Evolutionary conservation across 2,329 filamentous ascomycete genomes (phyloP).

Genomic region (Penicillium concentricum): DNA sequence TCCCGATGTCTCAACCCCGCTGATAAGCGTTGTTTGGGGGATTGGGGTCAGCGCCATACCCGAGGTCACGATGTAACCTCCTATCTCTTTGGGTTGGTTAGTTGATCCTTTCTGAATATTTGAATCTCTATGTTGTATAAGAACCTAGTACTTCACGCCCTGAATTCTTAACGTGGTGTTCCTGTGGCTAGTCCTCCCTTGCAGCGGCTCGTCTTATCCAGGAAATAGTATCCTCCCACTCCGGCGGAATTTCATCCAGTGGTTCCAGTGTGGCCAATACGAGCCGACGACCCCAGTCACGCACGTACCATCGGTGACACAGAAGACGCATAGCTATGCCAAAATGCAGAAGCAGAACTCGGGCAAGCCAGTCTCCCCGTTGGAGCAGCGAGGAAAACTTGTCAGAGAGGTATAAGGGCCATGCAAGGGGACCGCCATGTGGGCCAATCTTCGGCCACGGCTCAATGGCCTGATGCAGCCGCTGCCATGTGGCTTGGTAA

Average conservation of each 20-base stretch:
- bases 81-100: not conserved
- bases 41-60: not conserved
- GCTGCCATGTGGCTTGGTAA: constrained; percentile 28
- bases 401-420: constrained; percentile 31
- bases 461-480: constrained; percentile 26
- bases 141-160: not conserved
- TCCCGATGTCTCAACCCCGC: constrained; percentile 6
- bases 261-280: constrained; percentile 29
- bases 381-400: constrained; percentile 26
- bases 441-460: constrained; percentile 30
- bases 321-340: constrained; percentile 33
- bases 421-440: constrained; percentile 32
- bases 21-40: constrained; percentile 4
- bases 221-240: constrained; percentile 28
- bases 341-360: constrained; percentile 33
- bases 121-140: not conserved
- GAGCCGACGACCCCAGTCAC: constrained; percentile 32
- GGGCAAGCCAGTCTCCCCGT: constrained; percentile 32
- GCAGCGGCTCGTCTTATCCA: constrained; percentile 29
- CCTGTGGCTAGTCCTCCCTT: constrained; percentile 7
- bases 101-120: not conserved
- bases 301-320: constrained; percentile 35
- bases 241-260: constrained; percentile 25
- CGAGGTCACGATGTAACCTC: not conserved
- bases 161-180: not conserved